Evolutionary conservation across 1,139 yeast genomes (phyloP).

Genomic region (Hyphopichia wangnamkhiaoensis): DNA sequence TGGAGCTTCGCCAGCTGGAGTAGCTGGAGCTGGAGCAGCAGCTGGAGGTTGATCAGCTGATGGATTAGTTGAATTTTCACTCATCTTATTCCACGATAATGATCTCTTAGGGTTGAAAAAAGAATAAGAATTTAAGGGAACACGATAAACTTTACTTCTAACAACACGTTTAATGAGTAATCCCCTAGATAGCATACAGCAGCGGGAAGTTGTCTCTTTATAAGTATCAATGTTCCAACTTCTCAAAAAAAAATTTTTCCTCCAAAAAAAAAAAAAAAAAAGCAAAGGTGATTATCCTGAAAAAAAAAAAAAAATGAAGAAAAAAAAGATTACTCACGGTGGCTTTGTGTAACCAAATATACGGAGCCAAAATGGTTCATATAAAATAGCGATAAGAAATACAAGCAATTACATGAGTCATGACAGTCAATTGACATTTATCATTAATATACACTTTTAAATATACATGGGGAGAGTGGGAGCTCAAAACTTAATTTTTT

Average conservation of each 20-base stretch:
- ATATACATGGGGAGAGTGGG: background rate
- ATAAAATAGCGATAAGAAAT: background rate
- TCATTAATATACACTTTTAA: background rate
- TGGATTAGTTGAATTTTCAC: background rate
- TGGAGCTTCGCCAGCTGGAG: slow-evolving; percentile 19
- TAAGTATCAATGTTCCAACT: background rate
- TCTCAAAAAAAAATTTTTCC: background rate
- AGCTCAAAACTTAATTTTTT: background rate
- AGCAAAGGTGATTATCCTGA: background rate
- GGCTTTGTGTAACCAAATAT: no score
- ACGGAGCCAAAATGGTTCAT: no score
- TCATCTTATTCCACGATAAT: slow-evolving; percentile 1
- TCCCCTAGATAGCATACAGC: slow-evolving; percentile 23
- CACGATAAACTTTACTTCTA: slow-evolving; percentile 5
- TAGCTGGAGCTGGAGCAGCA: slow-evolving; percentile 9
- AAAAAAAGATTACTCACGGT: no score
- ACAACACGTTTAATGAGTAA: slow-evolving; percentile 16
- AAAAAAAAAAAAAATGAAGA: background rate
- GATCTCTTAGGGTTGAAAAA: background rate
- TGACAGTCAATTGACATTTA: no score
- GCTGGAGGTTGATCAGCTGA: slow-evolving; percentile 10
- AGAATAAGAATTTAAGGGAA: background rate
- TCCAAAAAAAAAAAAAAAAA: slow-evolving; percentile 2
- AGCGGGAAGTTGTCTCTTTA: no score
- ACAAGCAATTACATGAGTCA: no score